Evolutionary conservation across 768 basidiomycete species (phyloP), one percentile per base, ranked within the genome.

Genomic region (Suillus ampliporus): DNA sequence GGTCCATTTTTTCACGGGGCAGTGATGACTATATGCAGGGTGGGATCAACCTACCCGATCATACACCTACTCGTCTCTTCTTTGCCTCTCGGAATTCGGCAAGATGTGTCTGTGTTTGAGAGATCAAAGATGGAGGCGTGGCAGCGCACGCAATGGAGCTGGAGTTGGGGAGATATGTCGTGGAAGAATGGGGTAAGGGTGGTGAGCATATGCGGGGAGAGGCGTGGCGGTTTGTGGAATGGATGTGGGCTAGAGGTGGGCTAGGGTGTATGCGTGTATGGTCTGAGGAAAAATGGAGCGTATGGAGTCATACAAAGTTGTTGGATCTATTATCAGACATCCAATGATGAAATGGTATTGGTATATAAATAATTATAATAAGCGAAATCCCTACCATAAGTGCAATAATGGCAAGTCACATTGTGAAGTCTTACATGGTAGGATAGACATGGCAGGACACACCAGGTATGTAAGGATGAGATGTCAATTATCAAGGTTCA

Each of bases 111-210:
- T 21, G 73, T 76, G 70, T 93, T 94, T 67, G 92, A 90, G 15
- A 92, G 78, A 0, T 89, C 90, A 65, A 85, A 87, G 67, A 82
- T 93, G 58, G 76, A 79, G 57, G 85, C 83, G 72, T 94, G 91
- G 71, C 92, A 93, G 4, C 91, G 84, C 23, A 87, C 82, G 64
- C 92, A 94, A 66, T 94, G 91, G 11, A 91, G 78, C 44, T 78
- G 76, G 3, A 89, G 89, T 1, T 92, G 91, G 0, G 89, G 89
- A 0, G 79, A 76, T 51, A 93, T 86, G 3, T 80, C 69, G 7
- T 83, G 73, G 71, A 91, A 91, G 74, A 92, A 92, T 0, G 77
- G 50, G 3, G 83, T 77, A 7, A 92, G 77, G n/a, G 81, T 74
- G 15, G 80, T 67, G 6, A 90, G 77, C 0, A 79, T 80, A 23